Percentiles rank a stretch among this genome's conserved stretches.
Conservation (phyloP, 1,139 yeast species). For the Saccharomyces hybrid region DNA sequence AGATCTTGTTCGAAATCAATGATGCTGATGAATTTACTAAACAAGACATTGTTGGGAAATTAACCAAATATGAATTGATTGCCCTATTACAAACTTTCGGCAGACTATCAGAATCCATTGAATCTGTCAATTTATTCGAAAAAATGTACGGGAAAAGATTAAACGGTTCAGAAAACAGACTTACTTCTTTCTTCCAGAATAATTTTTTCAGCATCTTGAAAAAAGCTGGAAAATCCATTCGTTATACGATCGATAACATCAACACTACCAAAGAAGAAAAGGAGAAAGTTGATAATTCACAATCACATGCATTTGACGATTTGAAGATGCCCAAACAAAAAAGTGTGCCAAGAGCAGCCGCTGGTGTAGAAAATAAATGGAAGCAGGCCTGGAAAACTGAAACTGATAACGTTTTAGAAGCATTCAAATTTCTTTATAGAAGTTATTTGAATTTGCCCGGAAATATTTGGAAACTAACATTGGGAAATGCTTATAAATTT, state of each 20-base stretch:
- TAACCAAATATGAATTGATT: slow-evolving; percentile 80
- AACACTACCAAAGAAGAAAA: slow-evolving; percentile 14
- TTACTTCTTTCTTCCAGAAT: slow-evolving; percentile 25
- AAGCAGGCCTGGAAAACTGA: slow-evolving; percentile 46
- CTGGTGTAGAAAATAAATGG: slow-evolving; percentile 6
- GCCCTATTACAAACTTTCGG: slow-evolving; percentile 90
- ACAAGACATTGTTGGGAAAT: slow-evolving; percentile 37
- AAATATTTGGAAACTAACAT: too few species aligned
- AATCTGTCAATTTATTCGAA: slow-evolving; percentile 66
- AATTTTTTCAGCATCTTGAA: slow-evolving; percentile 28
- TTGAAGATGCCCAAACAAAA: slow-evolving; percentile 17
- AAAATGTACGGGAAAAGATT: slow-evolving; percentile 37
- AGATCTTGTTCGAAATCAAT: slow-evolving; percentile 71
- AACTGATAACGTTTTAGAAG: slow-evolving; percentile 45
- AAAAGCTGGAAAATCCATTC: slow-evolving; percentile 19
- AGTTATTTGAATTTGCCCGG: slow-evolving; percentile 67
- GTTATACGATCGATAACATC: slow-evolving; percentile 10
- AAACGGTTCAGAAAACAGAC: slow-evolving; percentile 13
- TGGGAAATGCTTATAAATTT: too few species aligned
- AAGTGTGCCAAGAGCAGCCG: too few species aligned
- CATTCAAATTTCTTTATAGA: slow-evolving; percentile 53
- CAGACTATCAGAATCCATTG: slow-evolving; percentile 76
- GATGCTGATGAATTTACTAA: slow-evolving; percentile 35
- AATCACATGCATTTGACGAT: slow-evolving; percentile 17
- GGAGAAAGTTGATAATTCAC: slow-evolving; percentile 6